Evolutionary conservation across 306 rosid genomes (phyloP).

Genomic region (Nissolia schottii): DNA sequence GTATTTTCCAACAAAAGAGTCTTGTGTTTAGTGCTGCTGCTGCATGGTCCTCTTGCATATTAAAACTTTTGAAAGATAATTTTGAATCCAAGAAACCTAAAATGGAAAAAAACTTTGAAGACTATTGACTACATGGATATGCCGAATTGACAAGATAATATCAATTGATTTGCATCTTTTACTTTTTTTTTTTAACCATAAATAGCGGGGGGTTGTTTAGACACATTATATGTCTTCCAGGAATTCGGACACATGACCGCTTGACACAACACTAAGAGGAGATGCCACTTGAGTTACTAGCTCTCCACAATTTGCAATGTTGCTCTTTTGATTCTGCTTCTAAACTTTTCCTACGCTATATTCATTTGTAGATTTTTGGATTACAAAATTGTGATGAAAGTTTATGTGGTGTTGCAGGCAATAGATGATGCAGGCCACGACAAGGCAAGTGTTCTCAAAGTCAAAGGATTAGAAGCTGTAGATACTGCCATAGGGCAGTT

Average conservation of each 20-base stretch:
- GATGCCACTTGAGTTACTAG: no score
- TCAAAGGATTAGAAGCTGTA: conserved; percentile 81
- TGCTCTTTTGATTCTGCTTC: neutral
- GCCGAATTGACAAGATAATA: no score
- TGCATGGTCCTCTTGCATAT: conserved; percentile 2
- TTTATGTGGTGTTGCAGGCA: conserved; percentile 57
- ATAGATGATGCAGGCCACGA: conserved; percentile 98
- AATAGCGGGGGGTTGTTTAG: no score
- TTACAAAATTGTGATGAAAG: neutral
- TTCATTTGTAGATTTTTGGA: neutral
- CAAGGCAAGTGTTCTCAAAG: conserved; percentile 78
- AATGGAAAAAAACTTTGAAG: neutral
- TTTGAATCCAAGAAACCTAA: neutral
- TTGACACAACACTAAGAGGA: no score
- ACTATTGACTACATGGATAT: neutral
- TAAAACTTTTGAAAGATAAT: neutral
- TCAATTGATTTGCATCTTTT: no score
- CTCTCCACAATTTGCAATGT: neutral
- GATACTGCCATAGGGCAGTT: conserved; percentile 83
- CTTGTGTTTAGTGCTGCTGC: neutral
- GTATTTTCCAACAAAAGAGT: neutral
- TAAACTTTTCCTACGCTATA: neutral
- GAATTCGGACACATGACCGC: no score
- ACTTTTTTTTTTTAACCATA: no score
- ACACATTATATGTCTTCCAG: no score